Evolutionary conservation across 805 yeast genomes (phyloP).

Genomic region (Yarrowia keelungensis): DNA sequence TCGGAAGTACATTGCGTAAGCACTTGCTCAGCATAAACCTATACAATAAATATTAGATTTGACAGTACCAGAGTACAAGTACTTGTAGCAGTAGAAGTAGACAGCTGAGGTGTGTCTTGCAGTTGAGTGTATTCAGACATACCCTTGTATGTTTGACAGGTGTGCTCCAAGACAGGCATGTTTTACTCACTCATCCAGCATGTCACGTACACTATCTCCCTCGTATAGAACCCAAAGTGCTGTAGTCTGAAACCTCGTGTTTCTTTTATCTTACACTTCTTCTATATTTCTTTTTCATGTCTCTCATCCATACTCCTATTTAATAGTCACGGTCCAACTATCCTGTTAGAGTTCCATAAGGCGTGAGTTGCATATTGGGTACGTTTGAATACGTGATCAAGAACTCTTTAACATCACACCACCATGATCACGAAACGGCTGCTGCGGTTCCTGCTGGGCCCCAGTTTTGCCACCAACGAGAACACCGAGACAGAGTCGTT

Average conservation of each 20-base stretch:
- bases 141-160: no score
- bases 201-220: no score
- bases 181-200: no score
- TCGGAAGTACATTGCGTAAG: no score
- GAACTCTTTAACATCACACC: background rate
- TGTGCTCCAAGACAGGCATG: no score
- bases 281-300: background rate
- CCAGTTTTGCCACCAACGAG: constrained; percentile 19
- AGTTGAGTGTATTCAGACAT: background rate
- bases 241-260: background rate
- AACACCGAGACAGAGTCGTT: constrained; percentile 26
- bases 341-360: background rate
- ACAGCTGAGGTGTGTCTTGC: no score
- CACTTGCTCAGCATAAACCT: constrained; percentile 13
- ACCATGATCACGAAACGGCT: constrained; percentile 28
- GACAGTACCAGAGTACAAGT: no score
- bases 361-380: constrained; percentile 1
- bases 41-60: constrained; percentile 33
- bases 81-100: no score
- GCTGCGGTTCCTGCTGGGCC: constrained; percentile 26
- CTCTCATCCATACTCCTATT: no score
- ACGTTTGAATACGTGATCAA: background rate
- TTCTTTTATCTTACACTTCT: background rate
- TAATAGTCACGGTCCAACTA: background rate
- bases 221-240: background rate